Conservation (phyloP, 345 rosid species). For the Garcia nutans region DNA sequence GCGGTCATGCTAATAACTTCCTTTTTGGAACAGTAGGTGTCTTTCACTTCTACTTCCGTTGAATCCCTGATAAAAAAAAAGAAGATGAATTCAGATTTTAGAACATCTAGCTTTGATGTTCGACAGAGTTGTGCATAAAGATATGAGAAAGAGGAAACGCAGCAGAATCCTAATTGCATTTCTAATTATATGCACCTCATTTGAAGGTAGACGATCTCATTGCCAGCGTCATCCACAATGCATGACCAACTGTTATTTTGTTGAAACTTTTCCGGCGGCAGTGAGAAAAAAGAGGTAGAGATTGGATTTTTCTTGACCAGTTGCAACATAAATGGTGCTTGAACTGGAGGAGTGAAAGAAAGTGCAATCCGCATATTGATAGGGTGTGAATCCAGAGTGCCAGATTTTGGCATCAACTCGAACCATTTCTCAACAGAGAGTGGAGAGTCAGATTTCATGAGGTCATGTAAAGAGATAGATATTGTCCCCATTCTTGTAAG, state of each 20-base stretch:
- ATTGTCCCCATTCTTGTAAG: conserved; percentile 24
- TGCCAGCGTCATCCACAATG: neutral
- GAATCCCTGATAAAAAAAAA: neutral
- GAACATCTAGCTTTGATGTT: no score
- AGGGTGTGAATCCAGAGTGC: conserved; percentile 20
- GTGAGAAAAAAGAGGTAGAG: no score
- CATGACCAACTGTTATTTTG: neutral
- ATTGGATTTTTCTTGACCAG: conserved; percentile 5
- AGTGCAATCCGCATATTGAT: conserved; percentile 25
- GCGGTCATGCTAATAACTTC: neutral
- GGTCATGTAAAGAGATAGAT: conserved; percentile 26
- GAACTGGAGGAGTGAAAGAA: conserved; percentile 32
- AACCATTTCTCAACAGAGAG: conserved; percentile 35
- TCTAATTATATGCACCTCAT: no score
- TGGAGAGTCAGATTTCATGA: conserved; percentile 20
- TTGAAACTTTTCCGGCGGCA: no score
- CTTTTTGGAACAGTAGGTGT: no score
- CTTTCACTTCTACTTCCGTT: no score
- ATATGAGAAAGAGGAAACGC: no score
- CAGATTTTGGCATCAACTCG: no score
- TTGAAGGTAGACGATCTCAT: neutral
- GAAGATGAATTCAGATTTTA: no score
- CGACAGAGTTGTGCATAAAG: no score
- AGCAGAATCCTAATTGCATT: neutral
- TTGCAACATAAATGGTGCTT: conserved; percentile 24